These are phyloP conservation scores for Globisporangium splendens DNA, from an alignment of 352 stramenopile species.

Conservation along the genomic window DNA sequence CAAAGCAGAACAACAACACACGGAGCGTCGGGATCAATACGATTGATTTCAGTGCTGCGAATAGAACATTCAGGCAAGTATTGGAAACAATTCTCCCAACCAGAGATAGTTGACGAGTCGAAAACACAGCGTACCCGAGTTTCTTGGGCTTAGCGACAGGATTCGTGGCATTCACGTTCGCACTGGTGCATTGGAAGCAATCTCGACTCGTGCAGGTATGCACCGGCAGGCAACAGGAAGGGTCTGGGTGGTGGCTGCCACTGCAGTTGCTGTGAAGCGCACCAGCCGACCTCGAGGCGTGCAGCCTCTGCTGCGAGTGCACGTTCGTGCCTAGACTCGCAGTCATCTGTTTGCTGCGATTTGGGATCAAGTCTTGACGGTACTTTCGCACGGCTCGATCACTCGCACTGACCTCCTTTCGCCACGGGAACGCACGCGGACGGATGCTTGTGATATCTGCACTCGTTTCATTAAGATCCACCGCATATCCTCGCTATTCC, in stretches of 20 bases:
- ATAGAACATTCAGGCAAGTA: background rate
- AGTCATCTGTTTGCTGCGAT: slow-evolving; percentile 47
- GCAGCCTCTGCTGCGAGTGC: slow-evolving; percentile 16
- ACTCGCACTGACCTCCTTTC: slow-evolving; percentile 48
- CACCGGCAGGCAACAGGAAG: background rate
- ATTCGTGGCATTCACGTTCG: background rate
- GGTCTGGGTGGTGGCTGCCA: too few relatives aligned
- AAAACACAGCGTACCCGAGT: slow-evolving; percentile 3
- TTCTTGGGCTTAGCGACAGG: slow-evolving; percentile 2
- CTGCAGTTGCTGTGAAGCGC: slow-evolving; percentile 2
- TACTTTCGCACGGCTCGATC: slow-evolving; percentile 70
- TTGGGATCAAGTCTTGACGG: slow-evolving; percentile 56
- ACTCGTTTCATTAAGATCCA: slow-evolving; percentile 36
- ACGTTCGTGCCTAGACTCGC: slow-evolving; percentile 28
- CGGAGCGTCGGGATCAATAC: slow-evolving; percentile 9
- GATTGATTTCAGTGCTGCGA: slow-evolving; percentile 6
- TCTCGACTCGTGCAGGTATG: slow-evolving; percentile 36
- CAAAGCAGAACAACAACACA: background rate
- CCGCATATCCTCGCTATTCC: slow-evolving; percentile 46
- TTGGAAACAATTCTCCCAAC: background rate
- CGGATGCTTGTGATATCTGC: slow-evolving; percentile 31
- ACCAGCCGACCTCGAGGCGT: slow-evolving; percentile 19
- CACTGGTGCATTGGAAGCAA: slow-evolving; percentile 51
- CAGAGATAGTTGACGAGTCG: background rate
- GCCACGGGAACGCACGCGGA: slow-evolving; percentile 28